Evolutionary conservation across 345 rosid species (phyloP).

Genomic region (Tarenaya hassleriana): DNA sequence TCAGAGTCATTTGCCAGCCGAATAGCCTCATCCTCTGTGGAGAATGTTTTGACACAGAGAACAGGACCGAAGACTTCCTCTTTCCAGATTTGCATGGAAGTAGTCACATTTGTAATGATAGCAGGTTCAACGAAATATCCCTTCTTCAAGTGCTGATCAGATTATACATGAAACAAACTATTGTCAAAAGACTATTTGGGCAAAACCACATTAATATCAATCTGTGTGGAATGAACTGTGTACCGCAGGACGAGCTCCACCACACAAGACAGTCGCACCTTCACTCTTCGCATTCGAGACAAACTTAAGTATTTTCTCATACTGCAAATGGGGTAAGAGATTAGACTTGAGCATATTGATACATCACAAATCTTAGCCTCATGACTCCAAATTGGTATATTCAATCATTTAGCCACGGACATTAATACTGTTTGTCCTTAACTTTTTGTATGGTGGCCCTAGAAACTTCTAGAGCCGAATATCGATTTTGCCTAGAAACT

Average conservation of each 20-base stretch:
- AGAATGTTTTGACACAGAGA: conserved; percentile 80
- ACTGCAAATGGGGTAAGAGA: conserved; percentile 41
- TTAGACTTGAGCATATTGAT: neutral
- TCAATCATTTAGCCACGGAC: neutral
- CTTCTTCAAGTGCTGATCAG: conserved; percentile 66
- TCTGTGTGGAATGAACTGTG: conserved; percentile 5
- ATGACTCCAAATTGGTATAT: neutral
- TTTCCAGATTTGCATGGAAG: conserved; percentile 97
- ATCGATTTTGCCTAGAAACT: neutral
- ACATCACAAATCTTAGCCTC: neutral
- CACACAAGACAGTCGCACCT: conserved; percentile 80
- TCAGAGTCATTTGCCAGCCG: conserved; percentile 84
- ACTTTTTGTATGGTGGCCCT: too few species aligned
- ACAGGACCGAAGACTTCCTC: conserved; percentile 99
- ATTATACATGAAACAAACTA: conserved; percentile 12
- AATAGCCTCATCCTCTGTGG: conserved; percentile 90
- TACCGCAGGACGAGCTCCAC: conserved; percentile 86
- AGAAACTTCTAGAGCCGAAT: too few species aligned
- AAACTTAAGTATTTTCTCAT: conserved; percentile 63
- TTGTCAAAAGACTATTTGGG: conserved; percentile 12
- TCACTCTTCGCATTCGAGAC: conserved; percentile 79
- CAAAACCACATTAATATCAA: conserved; percentile 5
- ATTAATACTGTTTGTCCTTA: neutral
- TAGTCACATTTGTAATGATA: conserved; percentile 60
- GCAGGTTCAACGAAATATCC: conserved; percentile 87